A percentile compares a stretch with the other conserved stretches of the same genome.
These are phyloP conservation scores for Penicillium janthinellum DNA, from an alignment of 2,329 filamentous ascomycete species.

Conservation along the genomic window DNA sequence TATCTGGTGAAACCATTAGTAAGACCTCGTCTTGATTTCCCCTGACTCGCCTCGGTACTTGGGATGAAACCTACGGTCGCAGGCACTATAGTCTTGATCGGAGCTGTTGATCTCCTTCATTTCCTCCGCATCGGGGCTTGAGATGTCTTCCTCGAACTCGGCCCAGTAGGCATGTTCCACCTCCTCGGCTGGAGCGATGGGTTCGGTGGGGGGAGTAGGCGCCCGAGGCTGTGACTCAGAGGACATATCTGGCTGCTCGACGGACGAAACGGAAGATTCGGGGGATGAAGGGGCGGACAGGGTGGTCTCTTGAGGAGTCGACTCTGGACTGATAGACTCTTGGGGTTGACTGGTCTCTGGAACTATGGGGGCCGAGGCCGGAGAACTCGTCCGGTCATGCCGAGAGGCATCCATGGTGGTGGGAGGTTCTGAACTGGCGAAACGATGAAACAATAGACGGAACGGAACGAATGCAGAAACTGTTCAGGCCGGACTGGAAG, in stretches of 20 bases:
- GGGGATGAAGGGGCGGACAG: background rate
- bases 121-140: conserved; percentile 59
- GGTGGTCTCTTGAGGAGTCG: background rate
- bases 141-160: conserved; percentile 58
- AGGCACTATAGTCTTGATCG: conserved; percentile 55
- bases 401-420: conserved; percentile 16
- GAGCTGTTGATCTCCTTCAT: conserved; percentile 57
- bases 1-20: conserved; percentile 39
- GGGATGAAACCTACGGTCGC: conserved; percentile 49
- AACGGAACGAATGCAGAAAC: background rate
- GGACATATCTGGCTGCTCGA: background rate
- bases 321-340: background rate
- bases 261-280: background rate
- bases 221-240: conserved; percentile 17
- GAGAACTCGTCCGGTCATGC: conserved; percentile 2
- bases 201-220: conserved; percentile 19
- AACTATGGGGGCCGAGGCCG: background rate
- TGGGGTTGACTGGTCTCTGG: background rate
- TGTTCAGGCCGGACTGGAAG: background rate
- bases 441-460: background rate
- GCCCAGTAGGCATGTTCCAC: conserved; percentile 53
- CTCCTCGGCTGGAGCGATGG: conserved; percentile 13
- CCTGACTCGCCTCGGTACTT: background rate
- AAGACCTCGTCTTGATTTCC: background rate
- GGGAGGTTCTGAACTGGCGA: background rate